These are phyloP conservation scores for Hordeum vulgare DNA, from an alignment of 176 grass and related monocot genomes.

Conservation along the genomic window MorexV3_pseudomolecules_assembly NC_058524.1:212788324-212788823, in stretches of 20 bases:
- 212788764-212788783: conserved; percentile 51
- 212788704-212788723: conserved; percentile 63
- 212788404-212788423: conserved; percentile 37
- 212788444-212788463: conserved; percentile 28
- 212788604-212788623: background rate
- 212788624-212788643: conserved; percentile 48
- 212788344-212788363: background rate
- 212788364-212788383: conserved; percentile 31
- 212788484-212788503: background rate
- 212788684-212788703: conserved; percentile 34
- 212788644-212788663: background rate
- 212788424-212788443: conserved; percentile 40
- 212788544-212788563: conserved; percentile 50
- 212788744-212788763: conserved; percentile 81
- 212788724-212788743: conserved; percentile 54
- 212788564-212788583: conserved; percentile 62
- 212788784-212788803: conserved; percentile 71
- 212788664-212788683: conserved; percentile 36
- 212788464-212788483: background rate
- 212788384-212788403: conserved; percentile 68
- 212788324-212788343: conserved; percentile 39
- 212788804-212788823: conserved; percentile 56
- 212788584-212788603: conserved; percentile 20
- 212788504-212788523: background rate
- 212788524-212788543: conserved; percentile 55